These are phyloP conservation scores for Aspergillus sp. DNA, from an alignment of 2,329 filamentous ascomycete genomes.

Conservation along the genomic window DNA sequence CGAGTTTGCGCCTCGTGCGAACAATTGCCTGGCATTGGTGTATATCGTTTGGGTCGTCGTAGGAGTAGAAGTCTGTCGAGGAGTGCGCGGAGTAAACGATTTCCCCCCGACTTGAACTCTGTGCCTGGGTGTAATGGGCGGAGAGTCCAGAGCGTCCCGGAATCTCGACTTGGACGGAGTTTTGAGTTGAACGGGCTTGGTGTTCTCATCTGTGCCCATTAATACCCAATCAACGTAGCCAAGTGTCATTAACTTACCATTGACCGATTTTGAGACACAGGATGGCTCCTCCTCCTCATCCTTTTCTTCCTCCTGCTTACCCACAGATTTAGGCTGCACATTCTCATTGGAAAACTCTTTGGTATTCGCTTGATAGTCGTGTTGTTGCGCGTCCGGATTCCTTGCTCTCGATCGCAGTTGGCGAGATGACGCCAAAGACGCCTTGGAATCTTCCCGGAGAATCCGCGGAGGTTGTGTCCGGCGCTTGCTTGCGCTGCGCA, in stretches of 20 bases:
- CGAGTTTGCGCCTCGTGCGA: conserved; percentile 74
- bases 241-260: conserved; percentile 27
- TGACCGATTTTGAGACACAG: conserved; percentile 38
- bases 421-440: conserved; percentile 26
- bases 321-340: conserved; percentile 50
- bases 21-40: conserved; percentile 81
- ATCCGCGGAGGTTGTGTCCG: conserved; percentile 46
- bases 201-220: conserved; percentile 44
- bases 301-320: conserved; percentile 36
- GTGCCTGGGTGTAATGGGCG: conserved; percentile 78
- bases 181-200: conserved; percentile 42
- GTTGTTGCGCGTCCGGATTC: conserved; percentile 21
- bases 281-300: conserved; percentile 22
- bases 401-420: conserved; percentile 40
- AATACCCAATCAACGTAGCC: neutral
- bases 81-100: conserved; percentile 74
- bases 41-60: conserved; percentile 70
- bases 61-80: conserved; percentile 70
- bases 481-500: conserved; percentile 47
- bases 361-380: conserved; percentile 27
- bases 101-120: conserved; percentile 75
- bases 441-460: conserved; percentile 32
- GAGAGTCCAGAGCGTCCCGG: conserved; percentile 73
- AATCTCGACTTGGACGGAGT: conserved; percentile 55
- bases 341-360: conserved; percentile 30